Base-by-base conservation (phyloP, 2,329 filamentous ascomycete genomes). In the Salinomyces thailandicus region DNA sequence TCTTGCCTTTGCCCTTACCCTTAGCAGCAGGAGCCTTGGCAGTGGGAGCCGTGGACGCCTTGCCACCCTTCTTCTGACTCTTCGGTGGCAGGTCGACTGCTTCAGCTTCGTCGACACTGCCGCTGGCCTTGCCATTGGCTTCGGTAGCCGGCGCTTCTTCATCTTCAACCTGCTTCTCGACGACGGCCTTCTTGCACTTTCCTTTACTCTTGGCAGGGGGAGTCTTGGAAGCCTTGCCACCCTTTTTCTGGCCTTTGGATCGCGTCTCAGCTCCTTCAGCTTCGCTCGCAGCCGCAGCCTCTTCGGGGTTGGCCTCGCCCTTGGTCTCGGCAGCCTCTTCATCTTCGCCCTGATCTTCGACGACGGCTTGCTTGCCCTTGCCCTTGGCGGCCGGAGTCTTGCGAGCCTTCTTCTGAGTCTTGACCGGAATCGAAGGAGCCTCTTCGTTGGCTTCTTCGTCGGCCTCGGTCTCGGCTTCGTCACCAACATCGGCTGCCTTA, bases 321-420 rank as follows among this genome's bases (percentile, higher is more conserved):
- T 24, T 24, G 20, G 20, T 24, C 20, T n/a, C 20, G 20, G n/a
- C 20, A n/a, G 7, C 20, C 20, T 24, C 27, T 6, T 30, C 27
- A 11, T 30, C 27, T 12, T 30, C 7, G 27, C 14, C 27, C 27
- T 30, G 7, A 13, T 30, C 18, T 8, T 33, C 17, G 16, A 16
- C 20, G 11, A 13, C 20, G 5, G 6, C 33, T 4, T 16, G 20
- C 22, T 27, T 27, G 20, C 34, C 34, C 13, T 36, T 32, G 5
- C 27, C 27, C 18, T 31, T 30, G 9, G 8, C 3, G 9, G 17
- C 17, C 11, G 24, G 13, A 31, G 33, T 18, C 37, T 39, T 35
- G 14, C 37, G 32, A 26, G 16, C 37, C 15, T 24, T 35, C 37
- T 38, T 38, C 17, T 27, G 20, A 13, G 31, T 36, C 33, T 39